Evolutionary conservation across 495 filamentous ascomycete species (phyloP).

Genomic region (Trichoderma asperelloides): DNA sequence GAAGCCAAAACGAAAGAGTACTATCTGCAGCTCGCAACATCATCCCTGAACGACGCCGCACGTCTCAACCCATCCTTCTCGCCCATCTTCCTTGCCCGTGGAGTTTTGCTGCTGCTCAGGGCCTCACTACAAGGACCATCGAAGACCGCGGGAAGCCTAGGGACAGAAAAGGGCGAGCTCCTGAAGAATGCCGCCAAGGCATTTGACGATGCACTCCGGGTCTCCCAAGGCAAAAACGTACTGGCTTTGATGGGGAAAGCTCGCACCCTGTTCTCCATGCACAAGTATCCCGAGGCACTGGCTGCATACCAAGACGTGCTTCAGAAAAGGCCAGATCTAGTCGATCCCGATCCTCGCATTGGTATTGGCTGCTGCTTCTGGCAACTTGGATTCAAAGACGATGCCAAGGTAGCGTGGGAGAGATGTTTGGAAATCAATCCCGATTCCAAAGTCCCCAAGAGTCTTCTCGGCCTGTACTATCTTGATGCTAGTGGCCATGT

Average conservation of each 20-base stretch:
- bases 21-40: constrained; percentile 85
- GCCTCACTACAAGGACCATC: constrained; percentile 73
- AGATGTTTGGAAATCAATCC: constrained; percentile 77
- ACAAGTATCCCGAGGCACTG: constrained; percentile 72
- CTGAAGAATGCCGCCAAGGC: constrained; percentile 76
- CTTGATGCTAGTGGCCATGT: constrained; percentile 73
- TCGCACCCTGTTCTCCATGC: constrained; percentile 71
- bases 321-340: constrained; percentile 70
- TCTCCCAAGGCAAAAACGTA: constrained; percentile 76
- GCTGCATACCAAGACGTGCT: constrained; percentile 80
- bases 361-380: constrained; percentile 94
- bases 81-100: constrained; percentile 82
- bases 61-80: constrained; percentile 88
- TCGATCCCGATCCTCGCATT: constrained; percentile 92
- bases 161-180: constrained; percentile 70
- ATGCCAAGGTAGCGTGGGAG: constrained; percentile 85
- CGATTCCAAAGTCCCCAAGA: constrained; percentile 82
- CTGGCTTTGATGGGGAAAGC: constrained; percentile 84
- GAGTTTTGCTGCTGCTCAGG: constrained; percentile 78
- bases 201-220: constrained; percentile 84
- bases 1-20: constrained; percentile 85
- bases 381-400: constrained; percentile 88
- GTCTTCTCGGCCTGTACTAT: constrained; percentile 81
- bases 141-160: constrained; percentile 52
- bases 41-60: constrained; percentile 83